A percentile compares a stretch with the other conserved stretches of the same genome.
Evolutionary conservation across 1,284 basidiomycete genomes (phyloP).

Genomic region (Tausonia pullulans): DNA sequence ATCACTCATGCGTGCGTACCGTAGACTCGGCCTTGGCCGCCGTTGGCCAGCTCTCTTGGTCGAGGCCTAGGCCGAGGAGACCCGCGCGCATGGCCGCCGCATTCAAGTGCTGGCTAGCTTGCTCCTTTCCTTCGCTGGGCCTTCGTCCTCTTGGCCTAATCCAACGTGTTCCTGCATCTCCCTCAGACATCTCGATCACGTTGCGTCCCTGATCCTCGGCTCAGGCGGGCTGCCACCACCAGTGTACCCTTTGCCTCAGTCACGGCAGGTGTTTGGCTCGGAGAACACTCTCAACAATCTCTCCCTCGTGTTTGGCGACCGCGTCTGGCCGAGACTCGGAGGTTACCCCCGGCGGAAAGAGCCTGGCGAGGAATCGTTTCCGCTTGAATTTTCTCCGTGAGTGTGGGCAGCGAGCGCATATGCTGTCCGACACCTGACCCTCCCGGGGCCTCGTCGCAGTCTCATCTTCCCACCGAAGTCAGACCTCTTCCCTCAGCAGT

Average conservation of each 20-base stretch:
- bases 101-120: background rate
- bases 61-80: too few relatives aligned
- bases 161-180: background rate
- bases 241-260: too few relatives aligned
- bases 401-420: too few relatives aligned
- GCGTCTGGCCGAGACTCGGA: slow-evolving; percentile 25
- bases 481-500: background rate
- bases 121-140: background rate
- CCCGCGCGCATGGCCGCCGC: too few relatives aligned
- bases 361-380: background rate
- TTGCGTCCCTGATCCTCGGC: slow-evolving; percentile 22
- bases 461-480: background rate
- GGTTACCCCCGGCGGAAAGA: slow-evolving; percentile 5
- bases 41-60: background rate
- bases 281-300: slow-evolving; percentile 22
- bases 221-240: slow-evolving; percentile 17
- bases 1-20: slow-evolving; percentile 1
- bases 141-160: too few relatives aligned
- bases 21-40: background rate
- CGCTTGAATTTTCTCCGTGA: background rate
- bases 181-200: slow-evolving; percentile 22
- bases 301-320: slow-evolving; percentile 22
- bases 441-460: background rate
- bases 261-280: slow-evolving; percentile 21
- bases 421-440: background rate